Evolutionary conservation across 345 rosid genomes (phyloP).

Genomic region (Psidium guajava): DNA sequence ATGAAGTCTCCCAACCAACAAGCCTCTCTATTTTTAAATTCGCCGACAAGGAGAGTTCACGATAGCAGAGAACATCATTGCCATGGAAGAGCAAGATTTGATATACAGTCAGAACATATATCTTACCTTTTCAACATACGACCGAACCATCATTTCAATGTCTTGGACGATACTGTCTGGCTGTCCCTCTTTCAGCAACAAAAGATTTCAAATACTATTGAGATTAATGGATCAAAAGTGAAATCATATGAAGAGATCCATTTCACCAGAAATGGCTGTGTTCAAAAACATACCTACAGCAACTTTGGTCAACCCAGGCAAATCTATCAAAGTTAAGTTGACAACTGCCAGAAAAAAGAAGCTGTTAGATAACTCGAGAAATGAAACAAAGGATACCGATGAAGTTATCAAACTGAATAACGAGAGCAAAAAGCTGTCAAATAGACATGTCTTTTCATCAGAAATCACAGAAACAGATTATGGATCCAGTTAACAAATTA

Average conservation of each 20-base stretch:
- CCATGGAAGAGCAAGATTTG: not conserved
- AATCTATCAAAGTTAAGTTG: constrained; percentile 57
- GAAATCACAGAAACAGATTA: not conserved
- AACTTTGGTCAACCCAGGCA: constrained; percentile 69
- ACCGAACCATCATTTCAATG: constrained; percentile 55
- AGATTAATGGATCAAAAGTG: not conserved
- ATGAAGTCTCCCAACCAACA: not conserved
- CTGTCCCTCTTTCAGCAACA: constrained; percentile 42
- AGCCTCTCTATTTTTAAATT: not conserved
- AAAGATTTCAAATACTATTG: not conserved
- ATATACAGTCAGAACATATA: not conserved
- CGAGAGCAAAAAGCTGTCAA: not conserved
- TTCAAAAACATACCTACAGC: constrained; percentile 34
- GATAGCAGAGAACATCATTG: not conserved
- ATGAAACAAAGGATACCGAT: not conserved
- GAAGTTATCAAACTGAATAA: not conserved
- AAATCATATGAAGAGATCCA: not conserved
- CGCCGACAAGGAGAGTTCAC: not conserved
- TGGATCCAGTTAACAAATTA: not conserved
- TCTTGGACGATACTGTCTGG: constrained; percentile 46
- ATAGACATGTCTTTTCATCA: not conserved
- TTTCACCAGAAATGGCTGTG: not conserved
- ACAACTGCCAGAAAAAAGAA: constrained; percentile 29
- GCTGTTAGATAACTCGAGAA: not conserved
- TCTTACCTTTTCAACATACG: constrained; percentile 50